A percentile compares a stretch with the other conserved stretches of the same genome.
Conservation (phyloP, 2,329 filamentous ascomycete genomes). For the Colletotrichum noveboracense region DNA sequence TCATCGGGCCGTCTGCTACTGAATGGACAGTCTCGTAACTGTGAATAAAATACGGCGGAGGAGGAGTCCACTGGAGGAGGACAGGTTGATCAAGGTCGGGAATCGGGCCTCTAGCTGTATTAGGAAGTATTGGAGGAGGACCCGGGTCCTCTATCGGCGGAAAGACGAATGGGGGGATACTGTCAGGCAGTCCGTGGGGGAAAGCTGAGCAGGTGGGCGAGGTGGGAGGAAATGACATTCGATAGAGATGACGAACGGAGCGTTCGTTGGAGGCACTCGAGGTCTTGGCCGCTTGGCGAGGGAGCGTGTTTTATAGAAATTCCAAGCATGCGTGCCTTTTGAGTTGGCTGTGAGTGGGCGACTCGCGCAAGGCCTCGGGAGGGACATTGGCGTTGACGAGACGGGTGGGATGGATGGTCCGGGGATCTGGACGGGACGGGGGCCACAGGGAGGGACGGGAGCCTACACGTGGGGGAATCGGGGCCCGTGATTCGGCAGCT, state of each 20-base stretch:
- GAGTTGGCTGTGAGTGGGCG: neutral
- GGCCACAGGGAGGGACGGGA: constrained; percentile 6
- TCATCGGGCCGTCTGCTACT: neutral
- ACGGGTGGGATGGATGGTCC: neutral
- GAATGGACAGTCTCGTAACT: neutral
- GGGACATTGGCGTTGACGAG: neutral
- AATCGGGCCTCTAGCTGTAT: neutral
- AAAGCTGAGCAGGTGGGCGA: neutral
- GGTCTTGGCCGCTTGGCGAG: constrained; percentile 19
- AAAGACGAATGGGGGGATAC: neutral
- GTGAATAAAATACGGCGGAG: neutral
- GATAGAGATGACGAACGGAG: neutral
- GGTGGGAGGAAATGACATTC: neutral
- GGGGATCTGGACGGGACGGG: neutral
- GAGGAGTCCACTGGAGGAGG: neutral
- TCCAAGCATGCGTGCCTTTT: neutral
- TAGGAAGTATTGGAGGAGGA: neutral
- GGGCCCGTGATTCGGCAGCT: constrained; percentile 11
- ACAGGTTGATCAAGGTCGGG: neutral
- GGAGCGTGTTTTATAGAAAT: constrained; percentile 10
- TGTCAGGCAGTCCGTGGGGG: neutral
- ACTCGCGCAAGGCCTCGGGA: neutral
- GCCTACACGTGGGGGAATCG: constrained; percentile 14
- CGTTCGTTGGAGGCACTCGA: neutral
- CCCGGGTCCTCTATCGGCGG: neutral